Conservation (phyloP, 805 yeast species). For the Candida dajiaensis region DNA sequence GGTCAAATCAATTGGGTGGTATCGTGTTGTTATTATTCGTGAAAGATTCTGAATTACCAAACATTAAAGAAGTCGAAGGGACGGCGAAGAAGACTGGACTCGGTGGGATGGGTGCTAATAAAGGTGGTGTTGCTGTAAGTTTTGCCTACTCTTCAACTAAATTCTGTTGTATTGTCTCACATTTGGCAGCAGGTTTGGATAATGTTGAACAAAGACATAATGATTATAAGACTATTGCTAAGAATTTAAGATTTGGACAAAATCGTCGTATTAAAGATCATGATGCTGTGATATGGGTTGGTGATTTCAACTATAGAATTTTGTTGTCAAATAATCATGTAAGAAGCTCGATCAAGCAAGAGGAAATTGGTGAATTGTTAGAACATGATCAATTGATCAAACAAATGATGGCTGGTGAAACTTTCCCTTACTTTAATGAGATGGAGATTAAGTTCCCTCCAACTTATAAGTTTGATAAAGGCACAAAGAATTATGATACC, state of each 20-base stretch:
- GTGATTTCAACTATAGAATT: slow-evolving; percentile 89
- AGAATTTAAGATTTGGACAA: slow-evolving; percentile 59
- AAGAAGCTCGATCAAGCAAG: slow-evolving; percentile 42
- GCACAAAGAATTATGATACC: slow-evolving; percentile 75
- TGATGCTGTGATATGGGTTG: slow-evolving; percentile 83
- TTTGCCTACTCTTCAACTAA: slow-evolving; percentile 59
- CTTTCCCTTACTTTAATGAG: slow-evolving; percentile 80
- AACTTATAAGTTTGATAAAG: slow-evolving; percentile 90
- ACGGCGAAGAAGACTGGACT: slow-evolving; percentile 85
- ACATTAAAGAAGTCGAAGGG: slow-evolving; percentile 59
- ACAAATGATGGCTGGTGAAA: slow-evolving; percentile 70
- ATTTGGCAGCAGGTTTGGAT: slow-evolving; percentile 89
- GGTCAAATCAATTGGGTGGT: slow-evolving; percentile 86
- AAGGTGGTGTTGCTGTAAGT: slow-evolving; percentile 76
- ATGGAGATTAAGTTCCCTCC: slow-evolving; percentile 78
- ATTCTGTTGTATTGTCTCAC: slow-evolving; percentile 77
- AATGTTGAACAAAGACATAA: slow-evolving; percentile 79
- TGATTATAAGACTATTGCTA: slow-evolving; percentile 75
- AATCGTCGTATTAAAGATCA: slow-evolving; percentile 61
- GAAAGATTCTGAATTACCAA: slow-evolving; percentile 42
- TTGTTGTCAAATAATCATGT: slow-evolving; percentile 67
- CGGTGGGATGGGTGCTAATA: slow-evolving; percentile 81
- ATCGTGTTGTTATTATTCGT: slow-evolving; percentile 65
- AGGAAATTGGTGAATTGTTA: slow-evolving; percentile 46
- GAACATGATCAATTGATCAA: slow-evolving; percentile 72